These are phyloP conservation scores for Prunus kanzakura DNA, from an alignment of 306 rosid genomes.

Conservation along the genomic window DNA sequence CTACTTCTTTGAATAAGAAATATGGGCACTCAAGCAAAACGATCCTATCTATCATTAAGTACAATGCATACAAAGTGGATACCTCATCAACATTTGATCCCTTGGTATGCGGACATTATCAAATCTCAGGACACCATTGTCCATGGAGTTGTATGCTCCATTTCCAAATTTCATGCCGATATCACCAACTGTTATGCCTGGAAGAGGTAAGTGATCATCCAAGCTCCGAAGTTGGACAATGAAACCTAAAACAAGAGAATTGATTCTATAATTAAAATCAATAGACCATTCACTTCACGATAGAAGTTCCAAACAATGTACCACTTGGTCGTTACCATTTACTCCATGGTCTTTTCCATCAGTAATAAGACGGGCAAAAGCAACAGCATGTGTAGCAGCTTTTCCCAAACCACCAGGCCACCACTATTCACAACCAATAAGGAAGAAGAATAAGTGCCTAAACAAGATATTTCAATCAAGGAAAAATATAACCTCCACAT, in stretches of 20 bases:
- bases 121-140: constrained; percentile 80
- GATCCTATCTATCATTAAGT: background rate
- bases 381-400: constrained; percentile 76
- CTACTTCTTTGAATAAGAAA: background rate
- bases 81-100: constrained; percentile 96
- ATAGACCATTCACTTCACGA: constrained; percentile 3
- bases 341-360: constrained; percentile 76
- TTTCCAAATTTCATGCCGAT: constrained; percentile 91
- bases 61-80: constrained; percentile 12
- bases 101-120: constrained; percentile 87
- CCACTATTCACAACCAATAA: constrained; percentile 60
- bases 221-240: constrained; percentile 91
- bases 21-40: background rate
- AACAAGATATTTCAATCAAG: constrained; percentile 11
- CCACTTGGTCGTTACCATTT: constrained; percentile 54
- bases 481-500: background rate
- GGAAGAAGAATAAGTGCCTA: constrained; percentile 22
- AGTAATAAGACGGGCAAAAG: constrained; percentile 81
- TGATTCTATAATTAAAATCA: constrained; percentile 12
- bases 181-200: constrained; percentile 86
- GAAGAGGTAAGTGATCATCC: constrained; percentile 89
- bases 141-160: constrained; percentile 93
- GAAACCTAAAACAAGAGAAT: constrained; percentile 58
- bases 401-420: constrained; percentile 99
- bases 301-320: background rate